Percentiles rank a stretch among this genome's conserved stretches.
Conservation (phyloP, 164 flowering plant species). For the Litsea cubeba region DNA sequence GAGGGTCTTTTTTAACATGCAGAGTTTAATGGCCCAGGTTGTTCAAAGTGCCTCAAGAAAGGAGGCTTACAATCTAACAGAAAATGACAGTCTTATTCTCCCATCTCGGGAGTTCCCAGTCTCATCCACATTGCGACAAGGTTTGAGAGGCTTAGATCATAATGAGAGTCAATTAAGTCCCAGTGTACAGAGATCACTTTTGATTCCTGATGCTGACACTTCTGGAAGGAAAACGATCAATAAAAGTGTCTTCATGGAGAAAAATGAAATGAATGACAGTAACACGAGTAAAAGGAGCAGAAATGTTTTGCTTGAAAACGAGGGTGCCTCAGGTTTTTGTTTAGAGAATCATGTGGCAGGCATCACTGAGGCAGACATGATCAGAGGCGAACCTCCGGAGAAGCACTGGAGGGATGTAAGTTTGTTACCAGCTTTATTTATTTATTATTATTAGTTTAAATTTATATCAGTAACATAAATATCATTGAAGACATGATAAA, state of each 20-base stretch:
- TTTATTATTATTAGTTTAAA: not conserved
- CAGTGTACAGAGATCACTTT: constrained; percentile 2
- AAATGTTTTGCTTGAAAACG: constrained; percentile 24
- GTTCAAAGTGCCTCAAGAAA: constrained; percentile 24
- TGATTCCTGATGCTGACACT: constrained; percentile 13
- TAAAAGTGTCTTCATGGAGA: constrained; percentile 20
- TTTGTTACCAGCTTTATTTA: constrained; percentile 1
- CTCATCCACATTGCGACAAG: constrained; percentile 17
- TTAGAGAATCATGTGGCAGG: constrained; percentile 16
- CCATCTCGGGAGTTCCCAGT: constrained; percentile 9
- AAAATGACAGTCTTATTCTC: constrained; percentile 6
- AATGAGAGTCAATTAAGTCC: constrained; percentile 6
- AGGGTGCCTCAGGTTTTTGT: constrained; percentile 9
- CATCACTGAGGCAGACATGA: constrained; percentile 13
- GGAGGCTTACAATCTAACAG: constrained; percentile 11
- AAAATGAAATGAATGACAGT: constrained; percentile 14
- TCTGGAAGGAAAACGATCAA: constrained; percentile 38
- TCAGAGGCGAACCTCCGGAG: constrained; percentile 12
- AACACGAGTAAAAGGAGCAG: constrained; percentile 26
- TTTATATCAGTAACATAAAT: no score
- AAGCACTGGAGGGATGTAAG: constrained; percentile 51
- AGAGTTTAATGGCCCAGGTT: constrained; percentile 17
- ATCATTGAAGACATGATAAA: no score
- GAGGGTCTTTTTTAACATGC: constrained; percentile 10
- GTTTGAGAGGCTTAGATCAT: constrained; percentile 6